These are phyloP conservation scores for Phytophthora sp. DNA, from an alignment of 352 stramenopile genomes.

Conservation along the genomic window DNA sequence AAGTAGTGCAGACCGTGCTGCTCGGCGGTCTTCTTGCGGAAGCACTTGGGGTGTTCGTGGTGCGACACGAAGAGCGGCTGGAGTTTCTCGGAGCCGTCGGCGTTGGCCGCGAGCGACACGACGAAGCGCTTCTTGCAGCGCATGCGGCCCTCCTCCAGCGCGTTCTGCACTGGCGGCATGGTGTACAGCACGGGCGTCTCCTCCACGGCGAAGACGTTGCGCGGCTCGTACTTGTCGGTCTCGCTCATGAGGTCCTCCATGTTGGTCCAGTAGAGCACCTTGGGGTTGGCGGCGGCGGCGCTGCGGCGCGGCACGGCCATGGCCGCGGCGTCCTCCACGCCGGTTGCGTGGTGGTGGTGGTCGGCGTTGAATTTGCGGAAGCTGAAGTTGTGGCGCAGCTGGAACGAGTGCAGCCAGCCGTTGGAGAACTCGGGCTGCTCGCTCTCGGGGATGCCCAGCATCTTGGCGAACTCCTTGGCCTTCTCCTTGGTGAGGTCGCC, in stretches of 20 bases:
- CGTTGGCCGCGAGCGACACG: slow-evolving; percentile 68
- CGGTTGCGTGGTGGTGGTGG: slow-evolving; percentile 31
- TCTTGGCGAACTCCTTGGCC: slow-evolving; percentile 83
- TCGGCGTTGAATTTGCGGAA: slow-evolving; percentile 86
- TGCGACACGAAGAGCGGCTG: slow-evolving; percentile 86
- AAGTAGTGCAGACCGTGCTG: slow-evolving; percentile 86
- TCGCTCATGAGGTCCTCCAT: slow-evolving; percentile 67
- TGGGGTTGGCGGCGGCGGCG: slow-evolving; percentile 13
- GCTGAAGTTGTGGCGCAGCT: slow-evolving; percentile 85
- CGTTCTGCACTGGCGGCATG: slow-evolving; percentile 55
- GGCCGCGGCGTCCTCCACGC: not conserved
- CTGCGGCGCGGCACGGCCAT: not conserved
- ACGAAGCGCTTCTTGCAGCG: slow-evolving; percentile 77
- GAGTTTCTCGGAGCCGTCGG: slow-evolving; percentile 76
- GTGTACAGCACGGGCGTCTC: slow-evolving; percentile 82
- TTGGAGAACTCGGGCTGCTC: slow-evolving; percentile 86
- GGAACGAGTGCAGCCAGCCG: slow-evolving; percentile 81
- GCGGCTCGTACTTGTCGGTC: slow-evolving; percentile 77
- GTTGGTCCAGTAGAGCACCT: slow-evolving; percentile 62
- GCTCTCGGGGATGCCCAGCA: slow-evolving; percentile 77
- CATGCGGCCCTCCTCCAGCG: slow-evolving; percentile 54
- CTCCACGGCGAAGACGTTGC: slow-evolving; percentile 80
- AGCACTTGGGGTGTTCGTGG: slow-evolving; percentile 78
- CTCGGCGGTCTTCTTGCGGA: slow-evolving; percentile 76
- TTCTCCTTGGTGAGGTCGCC: slow-evolving; percentile 89